phyloP scores from a whole-genome alignment of 805 yeast species.

The Brettanomyces nanus region DNA sequence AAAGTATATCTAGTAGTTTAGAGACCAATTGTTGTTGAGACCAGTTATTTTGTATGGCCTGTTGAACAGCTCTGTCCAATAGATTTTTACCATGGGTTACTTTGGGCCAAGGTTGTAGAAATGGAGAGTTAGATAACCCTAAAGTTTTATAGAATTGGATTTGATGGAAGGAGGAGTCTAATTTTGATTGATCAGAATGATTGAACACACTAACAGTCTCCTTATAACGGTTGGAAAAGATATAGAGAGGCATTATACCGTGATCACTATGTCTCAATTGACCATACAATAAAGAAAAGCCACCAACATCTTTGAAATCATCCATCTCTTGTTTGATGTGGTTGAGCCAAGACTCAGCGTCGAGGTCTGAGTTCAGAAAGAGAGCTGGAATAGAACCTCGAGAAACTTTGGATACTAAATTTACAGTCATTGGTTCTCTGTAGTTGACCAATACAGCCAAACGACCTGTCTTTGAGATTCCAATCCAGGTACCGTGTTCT shows the following conservation, averaged over 20 bases:
- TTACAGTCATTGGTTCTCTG: slow-evolving; percentile 36
- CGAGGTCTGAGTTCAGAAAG: slow-evolving; percentile 25
- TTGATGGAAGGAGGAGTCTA: slow-evolving; percentile 2
- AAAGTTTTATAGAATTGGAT: slow-evolving; percentile 28
- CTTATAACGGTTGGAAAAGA: slow-evolving; percentile 43
- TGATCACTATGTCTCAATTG: slow-evolving; percentile 23
- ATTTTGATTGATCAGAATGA: neutral
- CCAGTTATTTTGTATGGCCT: slow-evolving; percentile 12
- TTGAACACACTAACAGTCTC: slow-evolving; percentile 14
- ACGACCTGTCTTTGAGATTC: slow-evolving; percentile 45
- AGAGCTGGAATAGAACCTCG: slow-evolving; percentile 39
- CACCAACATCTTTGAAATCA: slow-evolving; percentile 40
- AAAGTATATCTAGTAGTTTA: slow-evolving; percentile 46
- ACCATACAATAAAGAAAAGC: slow-evolving; percentile 57
- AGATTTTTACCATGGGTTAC: slow-evolving; percentile 56
- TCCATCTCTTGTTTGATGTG: slow-evolving; percentile 21
- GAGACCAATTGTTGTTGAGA: slow-evolving; percentile 35
- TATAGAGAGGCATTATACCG: slow-evolving; percentile 26
- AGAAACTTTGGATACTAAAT: slow-evolving; percentile 23
- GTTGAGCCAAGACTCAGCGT: slow-evolving; percentile 39
- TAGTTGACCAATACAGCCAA: slow-evolving; percentile 73
- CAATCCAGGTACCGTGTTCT: slow-evolving; percentile 91
- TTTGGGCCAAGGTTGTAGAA: slow-evolving; percentile 69
- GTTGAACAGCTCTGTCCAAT: slow-evolving; percentile 33
- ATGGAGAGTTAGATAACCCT: slow-evolving; percentile 65